Base-by-base conservation (phyloP, 176 grass and related monocot genomes). In the Musa troglodytarum region DNA sequence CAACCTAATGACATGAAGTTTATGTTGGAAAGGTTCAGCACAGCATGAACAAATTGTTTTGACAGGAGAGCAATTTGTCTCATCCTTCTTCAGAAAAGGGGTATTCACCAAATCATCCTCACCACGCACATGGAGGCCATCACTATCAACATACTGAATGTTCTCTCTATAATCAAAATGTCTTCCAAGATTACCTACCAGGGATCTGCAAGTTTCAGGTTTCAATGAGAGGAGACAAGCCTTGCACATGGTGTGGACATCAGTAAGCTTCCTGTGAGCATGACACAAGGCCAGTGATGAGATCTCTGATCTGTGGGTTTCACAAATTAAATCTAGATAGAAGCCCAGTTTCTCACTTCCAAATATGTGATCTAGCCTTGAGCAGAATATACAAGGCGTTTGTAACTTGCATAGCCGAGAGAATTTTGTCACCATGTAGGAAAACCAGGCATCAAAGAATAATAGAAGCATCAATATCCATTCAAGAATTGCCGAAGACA, bases 381-480 rank as follows among this genome's bases (percentile, higher is more conserved):
- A 92, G 59, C 95, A 99, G 62, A 91, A 77, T 25, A 92, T 77
- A 50, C 95, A 99, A 19, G 95, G 95, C 1, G 71, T 77, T 5
- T 87, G 88, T 51, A 99, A 74, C 77, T 77, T 85, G 81, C 86
- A 99, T 63, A 84, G 54, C 8, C 82, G 84, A 51, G 95, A 91
- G 65, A 99, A 94, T 82, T 84, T 87, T 53, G 82, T 91, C 63
- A 88, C 76, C 1, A 92, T 64, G 77, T 87, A 85, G 69, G 80
- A 89, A 76, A 87, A 89, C 79, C 83, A 78, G 10, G 88, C 90
- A 55, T 84, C 86, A 50, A 90, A 66, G 80, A 93, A 93, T 52
- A 97, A 77, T 52, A 97, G 54, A 10, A 97, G 56, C 73, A 97
- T 93, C 86, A 97, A 83, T 52, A 90, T 85, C 93, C 89, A 90